A percentile compares a stretch with the other conserved stretches of the same genome.
Conservation (phyloP, 1,284 basidiomycete genomes). For the Tilletia indica region DNA sequence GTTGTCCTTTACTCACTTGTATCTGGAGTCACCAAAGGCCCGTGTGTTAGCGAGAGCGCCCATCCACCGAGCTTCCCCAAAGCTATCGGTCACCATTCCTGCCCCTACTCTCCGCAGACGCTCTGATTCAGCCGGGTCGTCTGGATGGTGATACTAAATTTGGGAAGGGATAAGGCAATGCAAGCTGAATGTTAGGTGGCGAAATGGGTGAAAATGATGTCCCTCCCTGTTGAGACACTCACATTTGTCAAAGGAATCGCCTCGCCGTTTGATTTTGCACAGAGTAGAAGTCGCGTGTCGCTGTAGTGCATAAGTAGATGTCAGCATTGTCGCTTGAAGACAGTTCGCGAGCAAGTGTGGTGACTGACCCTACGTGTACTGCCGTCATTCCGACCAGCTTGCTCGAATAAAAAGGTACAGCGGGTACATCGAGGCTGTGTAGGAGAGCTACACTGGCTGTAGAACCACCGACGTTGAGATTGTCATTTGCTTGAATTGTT, state of each 20-base stretch:
- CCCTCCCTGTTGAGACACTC: background rate
- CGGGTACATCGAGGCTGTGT: conserved; percentile 75
- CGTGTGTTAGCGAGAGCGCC: conserved; percentile 90
- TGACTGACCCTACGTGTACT: conserved; percentile 81
- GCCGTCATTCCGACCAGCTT: conserved; percentile 63
- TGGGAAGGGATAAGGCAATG: background rate
- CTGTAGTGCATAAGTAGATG: background rate
- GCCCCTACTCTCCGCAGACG: conserved; percentile 83
- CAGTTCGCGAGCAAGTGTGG: background rate
- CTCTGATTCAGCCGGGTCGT: conserved; percentile 78
- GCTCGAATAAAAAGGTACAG: conserved; percentile 57
- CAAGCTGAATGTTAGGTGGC: background rate
- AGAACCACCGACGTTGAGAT: conserved; percentile 64
- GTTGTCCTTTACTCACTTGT: conserved; percentile 65
- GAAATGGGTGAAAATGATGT: background rate
- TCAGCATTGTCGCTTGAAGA: background rate
- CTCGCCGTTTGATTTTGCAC: conserved; percentile 69
- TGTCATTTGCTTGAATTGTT: conserved; percentile 39
- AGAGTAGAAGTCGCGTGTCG: conserved; percentile 76
- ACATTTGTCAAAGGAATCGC: conserved; percentile 66
- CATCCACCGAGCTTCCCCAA: conserved; percentile 95
- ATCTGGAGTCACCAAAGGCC: conserved; percentile 86
- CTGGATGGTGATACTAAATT: conserved; percentile 72
- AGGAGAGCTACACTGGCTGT: conserved; percentile 85
- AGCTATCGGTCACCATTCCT: conserved; percentile 86